Base-by-base conservation (phyloP, 768 basidiomycete species). In the Lyophyllum semitale region DNA sequence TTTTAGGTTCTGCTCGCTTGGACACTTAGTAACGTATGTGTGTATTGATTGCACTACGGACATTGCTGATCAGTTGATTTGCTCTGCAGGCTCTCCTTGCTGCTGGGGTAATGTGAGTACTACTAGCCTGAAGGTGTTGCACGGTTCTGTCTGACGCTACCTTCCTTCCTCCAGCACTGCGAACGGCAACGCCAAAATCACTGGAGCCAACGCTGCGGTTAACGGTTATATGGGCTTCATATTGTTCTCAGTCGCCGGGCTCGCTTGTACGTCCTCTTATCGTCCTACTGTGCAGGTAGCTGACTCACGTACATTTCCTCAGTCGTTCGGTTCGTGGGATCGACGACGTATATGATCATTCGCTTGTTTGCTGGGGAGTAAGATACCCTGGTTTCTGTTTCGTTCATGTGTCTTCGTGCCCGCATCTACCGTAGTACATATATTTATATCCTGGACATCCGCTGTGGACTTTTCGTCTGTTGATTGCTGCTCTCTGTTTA, bases 331-430 rank as follows among this genome's bases (percentile, higher is more conserved):
- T 96, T 96, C 67, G 61, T 91, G 4, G 95, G 95, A 1, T 88
- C 88, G 11, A 83, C 90, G 48, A 71, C 77, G 32, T 96, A 98
- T 64, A 85, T 98, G 82, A 66, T 95, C 48, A 77, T 97, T 20
- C 84, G 95, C 15, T 66, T 97, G 53, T 95, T 97, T 68, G 90
- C 91, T 25, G 92, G 95, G 59, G 94, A 95, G 75, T 96, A 84
- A 22, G 17, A 11, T 26, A n/a, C 15, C 18, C n/a, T 2, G 15
- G 15, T 26, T 44, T 25, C 23, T 13, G 43, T 17, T 4, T 17
- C 22, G 11, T 26, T 25, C 23, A 23, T 7, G 23, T 3, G 15
- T 25, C 41, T 25, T 12, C 41, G 9, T 7, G 3, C 20, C 20
- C 41, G 17, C 43, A 11, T 13, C 13, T 17, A 32, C 2, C 32